These are phyloP conservation scores for Pseudozyma tsukubaensis DNA, from an alignment of 1,284 basidiomycete genomes.

Conservation along the genomic window DNA sequence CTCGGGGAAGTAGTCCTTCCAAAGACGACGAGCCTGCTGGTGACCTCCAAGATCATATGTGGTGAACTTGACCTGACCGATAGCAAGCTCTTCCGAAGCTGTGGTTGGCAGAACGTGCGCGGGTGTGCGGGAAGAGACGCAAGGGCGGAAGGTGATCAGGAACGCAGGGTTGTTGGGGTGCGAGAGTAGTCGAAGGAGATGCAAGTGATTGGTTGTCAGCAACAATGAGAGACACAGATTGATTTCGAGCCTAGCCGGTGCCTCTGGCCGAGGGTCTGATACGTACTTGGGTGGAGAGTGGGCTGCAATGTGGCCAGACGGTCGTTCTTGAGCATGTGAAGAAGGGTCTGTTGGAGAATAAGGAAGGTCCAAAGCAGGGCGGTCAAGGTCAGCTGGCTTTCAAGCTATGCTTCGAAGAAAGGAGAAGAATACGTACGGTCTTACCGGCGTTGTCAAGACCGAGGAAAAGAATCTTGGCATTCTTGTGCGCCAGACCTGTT, in stretches of 20 bases:
- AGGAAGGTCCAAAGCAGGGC: neutral
- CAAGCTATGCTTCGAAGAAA: too few species aligned
- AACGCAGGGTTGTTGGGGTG: too few species aligned
- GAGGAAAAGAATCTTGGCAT: slow-evolving; percentile 97
- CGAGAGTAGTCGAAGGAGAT: too few species aligned
- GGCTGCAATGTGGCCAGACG: slow-evolving; percentile 96
- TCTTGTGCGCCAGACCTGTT: slow-evolving; percentile 91
- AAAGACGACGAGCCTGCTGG: slow-evolving; percentile 95
- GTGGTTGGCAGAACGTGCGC: slow-evolving; percentile 2
- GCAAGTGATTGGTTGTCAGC: neutral
- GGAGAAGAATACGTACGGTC: slow-evolving; percentile 76
- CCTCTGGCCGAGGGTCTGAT: too few species aligned
- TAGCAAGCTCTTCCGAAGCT: slow-evolving; percentile 99
- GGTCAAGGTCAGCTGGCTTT: neutral
- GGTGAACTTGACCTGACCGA: slow-evolving; percentile 98
- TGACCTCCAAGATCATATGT: slow-evolving; percentile 99
- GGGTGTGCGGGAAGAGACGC: neutral
- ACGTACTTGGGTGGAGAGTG: slow-evolving; percentile 95
- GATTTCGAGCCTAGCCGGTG: too few species aligned
- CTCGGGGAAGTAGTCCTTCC: slow-evolving; percentile 99
- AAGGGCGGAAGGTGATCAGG: too few species aligned
- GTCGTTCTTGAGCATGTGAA: slow-evolving; percentile 99
- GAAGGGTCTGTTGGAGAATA: slow-evolving; percentile 78
- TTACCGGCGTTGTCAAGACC: slow-evolving; percentile 99
- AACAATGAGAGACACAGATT: neutral